Evolutionary conservation across 2,329 filamentous ascomycete species (phyloP), one percentile per base, ranked within the genome.

Genomic region (Raffaelea deltoideospora): DNA sequence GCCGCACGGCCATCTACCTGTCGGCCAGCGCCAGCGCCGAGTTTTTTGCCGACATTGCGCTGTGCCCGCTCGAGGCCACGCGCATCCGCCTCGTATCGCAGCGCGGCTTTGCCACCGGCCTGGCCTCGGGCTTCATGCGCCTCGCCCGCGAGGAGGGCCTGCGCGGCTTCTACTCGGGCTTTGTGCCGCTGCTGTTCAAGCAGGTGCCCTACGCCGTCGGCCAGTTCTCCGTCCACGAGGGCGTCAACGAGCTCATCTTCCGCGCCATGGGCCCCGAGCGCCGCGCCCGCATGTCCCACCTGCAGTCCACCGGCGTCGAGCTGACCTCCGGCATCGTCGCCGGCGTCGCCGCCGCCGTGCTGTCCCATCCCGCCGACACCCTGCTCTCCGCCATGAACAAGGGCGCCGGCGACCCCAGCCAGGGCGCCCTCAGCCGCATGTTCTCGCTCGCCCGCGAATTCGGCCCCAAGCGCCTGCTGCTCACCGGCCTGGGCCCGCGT

Each of bases 161-260:
- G 41, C 72, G 70, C 48, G 86, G 82, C 42, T 88, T 94, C 64
- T 93, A 93, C 69, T 85, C 82, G 45, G 86, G 86, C 47, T 92
- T 94, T 61, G 79, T 86, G 36, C 83, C 83, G 21, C 76, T 88
- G 48, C 68, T 86, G 45, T 85, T 83, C 63, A 87, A 88, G 63
- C 83, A 90, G 69, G 79, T 94, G 38, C 86, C 86, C 15, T 94
- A 92, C 65, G 92, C 86, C 47, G 85, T 93, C 62, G 76, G 84
- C 57, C 92, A 94, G 67, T 94, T 94, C 66, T 83, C 87, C 48
- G 85, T 88, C 38, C 90, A 84, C 67, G 86, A 94, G 65, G 88
- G 83, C 51, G 83, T 80, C 49, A 76, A 81, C 51, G 84, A 93
- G 61, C 53, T 69, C 47, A 72, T 87, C 57, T 93, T 76, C 67